Evolutionary conservation across 495 filamentous ascomycete genomes (phyloP).

Genomic region (Letharia lupina): DNA sequence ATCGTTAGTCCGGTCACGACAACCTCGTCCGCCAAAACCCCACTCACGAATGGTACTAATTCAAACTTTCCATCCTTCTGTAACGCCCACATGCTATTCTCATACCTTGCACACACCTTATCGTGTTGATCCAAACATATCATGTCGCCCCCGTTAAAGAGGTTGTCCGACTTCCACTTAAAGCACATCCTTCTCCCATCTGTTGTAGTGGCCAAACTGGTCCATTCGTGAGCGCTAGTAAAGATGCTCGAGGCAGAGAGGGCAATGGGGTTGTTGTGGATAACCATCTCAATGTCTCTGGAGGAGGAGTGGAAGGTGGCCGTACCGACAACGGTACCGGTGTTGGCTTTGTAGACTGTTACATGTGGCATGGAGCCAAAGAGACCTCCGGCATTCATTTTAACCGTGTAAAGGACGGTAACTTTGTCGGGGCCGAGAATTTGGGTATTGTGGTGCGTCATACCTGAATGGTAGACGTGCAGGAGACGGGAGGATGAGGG

Average conservation of each 20-base stretch:
- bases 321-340: constrained; percentile 10
- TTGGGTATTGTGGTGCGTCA: not conserved
- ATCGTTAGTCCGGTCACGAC: constrained; percentile 26
- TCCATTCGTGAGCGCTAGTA: not conserved
- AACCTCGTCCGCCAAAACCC: constrained; percentile 22
- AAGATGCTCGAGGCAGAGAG: constrained; percentile 12
- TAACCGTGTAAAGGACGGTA: constrained; percentile 14
- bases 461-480: constrained; percentile 12
- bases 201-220: not conserved
- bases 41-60: constrained; percentile 6
- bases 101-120: constrained; percentile 12
- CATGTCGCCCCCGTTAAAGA: constrained; percentile 1
- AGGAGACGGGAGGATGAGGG: constrained; percentile 4
- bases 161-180: constrained; percentile 13
- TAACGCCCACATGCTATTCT: constrained; percentile 8
- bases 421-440: constrained; percentile 18
- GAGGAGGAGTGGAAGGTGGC: constrained; percentile 15
- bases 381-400: constrained; percentile 4
- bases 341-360: not conserved
- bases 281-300: constrained; percentile 10
- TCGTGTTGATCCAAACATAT: constrained; percentile 12
- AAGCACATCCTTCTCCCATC: not conserved
- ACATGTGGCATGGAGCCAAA: constrained; percentile 20
- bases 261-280: constrained; percentile 11
- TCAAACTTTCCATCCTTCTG: constrained; percentile 16